Percentiles rank a stretch among this genome's conserved stretches.
phyloP scores from a whole-genome alignment of 2,329 filamentous ascomycete genomes.

The Lasiodiplodia sp. region DNA sequence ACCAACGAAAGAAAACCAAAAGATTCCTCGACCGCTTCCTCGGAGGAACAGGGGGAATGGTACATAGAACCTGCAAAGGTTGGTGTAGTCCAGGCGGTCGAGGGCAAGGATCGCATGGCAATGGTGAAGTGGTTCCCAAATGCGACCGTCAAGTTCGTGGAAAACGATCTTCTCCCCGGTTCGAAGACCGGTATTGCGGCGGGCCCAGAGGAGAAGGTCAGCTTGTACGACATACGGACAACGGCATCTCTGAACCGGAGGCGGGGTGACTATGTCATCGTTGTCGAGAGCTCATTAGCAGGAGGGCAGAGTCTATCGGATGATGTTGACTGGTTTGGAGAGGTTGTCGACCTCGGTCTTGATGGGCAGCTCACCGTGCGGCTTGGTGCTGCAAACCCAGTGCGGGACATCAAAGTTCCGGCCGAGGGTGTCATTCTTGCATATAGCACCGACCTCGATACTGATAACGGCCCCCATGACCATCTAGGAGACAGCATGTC shows the following conservation, averaged over 20 bases:
- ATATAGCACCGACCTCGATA: conserved; percentile 53
- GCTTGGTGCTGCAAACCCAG: conserved; percentile 58
- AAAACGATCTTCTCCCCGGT: conserved; percentile 49
- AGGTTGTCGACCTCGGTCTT: conserved; percentile 61
- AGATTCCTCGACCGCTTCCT: conserved; percentile 25
- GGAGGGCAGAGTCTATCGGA: not conserved
- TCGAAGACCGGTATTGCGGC: conserved; percentile 47
- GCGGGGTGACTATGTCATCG: conserved; percentile 61
- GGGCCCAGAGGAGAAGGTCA: conserved; percentile 59
- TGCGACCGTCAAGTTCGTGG: conserved; percentile 43
- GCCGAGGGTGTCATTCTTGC: conserved; percentile 59
- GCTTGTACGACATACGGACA: conserved; percentile 64
- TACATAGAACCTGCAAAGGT: conserved; percentile 56
- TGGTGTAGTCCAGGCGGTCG: conserved; percentile 64
- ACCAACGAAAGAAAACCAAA: conserved; percentile 49
- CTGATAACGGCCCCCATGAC: conserved; percentile 36
- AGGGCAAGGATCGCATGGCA: conserved; percentile 64
- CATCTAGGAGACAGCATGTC: conserved; percentile 28
- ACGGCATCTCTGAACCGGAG: conserved; percentile 58
- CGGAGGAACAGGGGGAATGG: conserved; percentile 36
- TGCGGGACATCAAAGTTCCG: conserved; percentile 58
- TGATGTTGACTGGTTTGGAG: conserved; percentile 61
- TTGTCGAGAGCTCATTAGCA: conserved; percentile 37
- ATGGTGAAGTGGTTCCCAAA: conserved; percentile 60
- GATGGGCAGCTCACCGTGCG: conserved; percentile 63